phyloP scores from a whole-genome alignment of 2,329 filamentous ascomycete genomes.

The Aspergillus oerlinghausenensis region DNA sequence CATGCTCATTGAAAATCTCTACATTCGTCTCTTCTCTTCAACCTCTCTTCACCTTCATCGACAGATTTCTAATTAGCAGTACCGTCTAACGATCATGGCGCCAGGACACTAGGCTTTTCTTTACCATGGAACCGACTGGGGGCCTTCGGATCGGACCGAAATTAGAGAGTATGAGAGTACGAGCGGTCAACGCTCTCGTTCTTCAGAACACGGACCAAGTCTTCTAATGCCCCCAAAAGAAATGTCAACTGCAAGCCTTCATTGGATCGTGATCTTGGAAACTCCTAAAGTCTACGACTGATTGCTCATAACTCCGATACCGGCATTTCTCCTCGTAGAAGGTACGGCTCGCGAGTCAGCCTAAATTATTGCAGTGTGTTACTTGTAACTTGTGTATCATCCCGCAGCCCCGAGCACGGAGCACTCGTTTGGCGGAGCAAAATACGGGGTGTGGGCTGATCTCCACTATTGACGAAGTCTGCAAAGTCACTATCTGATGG shows the following conservation, averaged over 20 bases:
- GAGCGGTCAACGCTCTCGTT: background rate
- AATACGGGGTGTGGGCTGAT: background rate
- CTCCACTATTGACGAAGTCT: background rate
- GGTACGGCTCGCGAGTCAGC: too few relatives aligned
- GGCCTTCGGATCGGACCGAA: conserved; percentile 18
- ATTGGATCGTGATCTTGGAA: background rate
- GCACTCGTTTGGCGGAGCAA: background rate
- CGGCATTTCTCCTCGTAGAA: background rate
- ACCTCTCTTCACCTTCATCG: background rate
- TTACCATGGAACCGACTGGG: conserved; percentile 13
- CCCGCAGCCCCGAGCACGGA: background rate
- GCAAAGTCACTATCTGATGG: background rate
- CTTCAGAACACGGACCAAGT: background rate
- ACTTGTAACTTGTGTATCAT: background rate
- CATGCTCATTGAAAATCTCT: conserved; percentile 1
- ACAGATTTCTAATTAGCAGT: conserved; percentile 9
- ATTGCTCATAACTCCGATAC: background rate
- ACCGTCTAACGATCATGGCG: background rate
- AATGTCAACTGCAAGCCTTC: background rate
- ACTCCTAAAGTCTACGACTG: background rate
- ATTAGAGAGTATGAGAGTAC: background rate
- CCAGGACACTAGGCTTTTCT: background rate
- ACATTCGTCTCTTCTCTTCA: background rate
- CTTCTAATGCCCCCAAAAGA: background rate
- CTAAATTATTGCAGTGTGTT: too few relatives aligned